These are phyloP conservation scores for Vigna hirtella DNA, from an alignment of 306 rosid species.

Conservation along the genomic window DNA sequence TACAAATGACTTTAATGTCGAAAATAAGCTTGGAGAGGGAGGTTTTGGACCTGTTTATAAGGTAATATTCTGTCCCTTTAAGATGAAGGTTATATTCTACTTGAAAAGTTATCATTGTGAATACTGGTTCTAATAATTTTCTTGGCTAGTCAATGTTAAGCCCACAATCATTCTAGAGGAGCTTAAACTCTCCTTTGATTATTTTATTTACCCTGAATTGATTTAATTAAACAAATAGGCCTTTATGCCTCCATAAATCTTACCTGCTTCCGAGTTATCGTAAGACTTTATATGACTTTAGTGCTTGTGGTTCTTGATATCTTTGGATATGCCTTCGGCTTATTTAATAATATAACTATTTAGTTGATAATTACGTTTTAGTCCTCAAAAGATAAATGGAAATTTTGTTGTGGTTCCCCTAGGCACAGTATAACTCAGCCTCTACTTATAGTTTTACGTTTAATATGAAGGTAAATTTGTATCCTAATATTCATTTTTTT, in stretches of 20 bases:
- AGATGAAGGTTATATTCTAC: neutral
- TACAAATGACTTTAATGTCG: conserved; percentile 65
- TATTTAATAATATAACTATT: neutral
- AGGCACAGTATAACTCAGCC: neutral
- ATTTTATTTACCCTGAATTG: neutral
- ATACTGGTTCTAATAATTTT: conserved; percentile 1
- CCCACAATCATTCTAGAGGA: neutral
- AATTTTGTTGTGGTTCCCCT: neutral
- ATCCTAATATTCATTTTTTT: neutral
- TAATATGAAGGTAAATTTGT: neutral
- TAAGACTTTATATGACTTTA: neutral
- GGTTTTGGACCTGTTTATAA: conserved; percentile 87
- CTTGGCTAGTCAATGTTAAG: neutral
- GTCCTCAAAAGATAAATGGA: neutral
- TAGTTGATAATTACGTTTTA: neutral
- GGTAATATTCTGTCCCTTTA: conserved; percentile 46
- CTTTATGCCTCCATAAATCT: neutral
- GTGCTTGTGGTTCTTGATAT: neutral
- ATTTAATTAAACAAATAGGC: neutral
- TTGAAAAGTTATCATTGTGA: conserved; percentile 7
- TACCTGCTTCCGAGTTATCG: neutral
- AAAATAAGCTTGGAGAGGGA: conserved; percentile 83
- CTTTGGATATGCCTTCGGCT: neutral
- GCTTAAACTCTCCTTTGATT: neutral
- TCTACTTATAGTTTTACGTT: neutral